Evolutionary conservation across 73 alveolate species (phyloP), one percentile per base, ranked within the genome.

Genomic region (Tetrahymena thermophila): DNA sequence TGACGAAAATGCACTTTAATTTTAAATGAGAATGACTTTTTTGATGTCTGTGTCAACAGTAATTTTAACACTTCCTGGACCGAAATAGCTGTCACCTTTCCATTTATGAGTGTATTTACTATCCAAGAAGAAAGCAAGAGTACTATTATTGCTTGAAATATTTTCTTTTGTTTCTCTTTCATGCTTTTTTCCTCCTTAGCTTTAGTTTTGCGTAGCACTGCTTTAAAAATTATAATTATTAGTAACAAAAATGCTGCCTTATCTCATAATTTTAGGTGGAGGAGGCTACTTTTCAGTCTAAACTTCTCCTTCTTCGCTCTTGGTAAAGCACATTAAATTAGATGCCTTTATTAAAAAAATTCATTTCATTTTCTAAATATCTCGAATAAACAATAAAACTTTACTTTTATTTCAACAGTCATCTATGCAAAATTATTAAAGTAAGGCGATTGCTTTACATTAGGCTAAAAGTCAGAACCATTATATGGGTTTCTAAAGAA

Each of bases 11-110:
- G 42, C 58, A 58, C 37, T 85, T 43, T 38, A 35, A 4, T 94
- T 85, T 11, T 95, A 42, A 85, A 95, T 85, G 38, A 95, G 83
- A 37, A 43, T 28, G 15, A 85, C 83, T 85, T 95, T 95, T 55
- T 95, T 85, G 35, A 95, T 55, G 13, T 56, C 85, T 28, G 97
- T 94, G n/a, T 95, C 95, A 34, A 95, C 94, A 34, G 93, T 95
- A 19, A 85, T 95, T 95, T 43, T 93, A 38, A 94, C 93, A 43
- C 95, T 89, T 38, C 97, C 97, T 25, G 97, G 97, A 35, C 97
- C 97, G 89, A 43, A 89, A 71, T 94, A 95, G 56, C 95, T 85
- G n/a, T 95, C 97, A 0, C 97, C 97, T 35, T 40, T 85, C 97
- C 97, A 95, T 16, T 55, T 57, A 56, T 95, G 94, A 21, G 97